Percentiles rank a stretch among this genome's conserved stretches.
Conservation (phyloP, 2,329 filamentous ascomycete genomes). For the Talaromyces funiculosus region DNA sequence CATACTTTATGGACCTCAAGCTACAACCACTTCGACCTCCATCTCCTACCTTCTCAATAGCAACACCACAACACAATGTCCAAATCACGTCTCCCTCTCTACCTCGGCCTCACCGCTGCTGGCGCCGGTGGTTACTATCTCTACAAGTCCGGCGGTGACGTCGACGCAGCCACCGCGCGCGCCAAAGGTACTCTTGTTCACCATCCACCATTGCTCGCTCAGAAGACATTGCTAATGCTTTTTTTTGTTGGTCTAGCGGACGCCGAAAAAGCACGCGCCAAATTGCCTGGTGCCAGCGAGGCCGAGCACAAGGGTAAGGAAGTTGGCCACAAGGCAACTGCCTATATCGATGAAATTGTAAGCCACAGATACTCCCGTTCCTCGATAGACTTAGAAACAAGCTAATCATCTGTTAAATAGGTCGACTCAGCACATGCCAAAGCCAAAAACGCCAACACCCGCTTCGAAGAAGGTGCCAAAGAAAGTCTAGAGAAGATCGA, state of each 20-base stretch:
- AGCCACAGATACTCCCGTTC: neutral
- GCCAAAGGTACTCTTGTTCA: conserved; percentile 61
- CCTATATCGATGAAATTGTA: conserved; percentile 66
- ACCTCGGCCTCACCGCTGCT: conserved; percentile 53
- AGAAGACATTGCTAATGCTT: neutral
- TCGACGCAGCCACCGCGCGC: conserved; percentile 76
- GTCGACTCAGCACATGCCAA: conserved; percentile 50
- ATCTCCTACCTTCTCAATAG: neutral
- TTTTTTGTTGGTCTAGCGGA: conserved; percentile 65
- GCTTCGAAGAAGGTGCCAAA: conserved; percentile 56
- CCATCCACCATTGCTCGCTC: neutral
- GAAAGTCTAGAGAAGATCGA: conserved; percentile 53
- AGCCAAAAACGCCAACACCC: conserved; percentile 54
- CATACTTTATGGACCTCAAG: neutral
- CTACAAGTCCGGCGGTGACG: conserved; percentile 75
- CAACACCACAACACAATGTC: conserved; percentile 15
- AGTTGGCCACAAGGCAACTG: conserved; percentile 56
- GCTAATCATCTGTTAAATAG: conserved; percentile 19
- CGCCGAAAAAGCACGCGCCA: conserved; percentile 61
- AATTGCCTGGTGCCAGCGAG: conserved; percentile 61
- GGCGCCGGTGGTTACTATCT: conserved; percentile 82
- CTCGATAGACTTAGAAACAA: neutral
- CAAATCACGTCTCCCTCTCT: conserved; percentile 32
- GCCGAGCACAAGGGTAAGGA: conserved; percentile 49
- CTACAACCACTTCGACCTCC: neutral